Evolutionary conservation across 2,329 filamentous ascomycete genomes (phyloP).

Genomic region (Leptographium flavum): DNA sequence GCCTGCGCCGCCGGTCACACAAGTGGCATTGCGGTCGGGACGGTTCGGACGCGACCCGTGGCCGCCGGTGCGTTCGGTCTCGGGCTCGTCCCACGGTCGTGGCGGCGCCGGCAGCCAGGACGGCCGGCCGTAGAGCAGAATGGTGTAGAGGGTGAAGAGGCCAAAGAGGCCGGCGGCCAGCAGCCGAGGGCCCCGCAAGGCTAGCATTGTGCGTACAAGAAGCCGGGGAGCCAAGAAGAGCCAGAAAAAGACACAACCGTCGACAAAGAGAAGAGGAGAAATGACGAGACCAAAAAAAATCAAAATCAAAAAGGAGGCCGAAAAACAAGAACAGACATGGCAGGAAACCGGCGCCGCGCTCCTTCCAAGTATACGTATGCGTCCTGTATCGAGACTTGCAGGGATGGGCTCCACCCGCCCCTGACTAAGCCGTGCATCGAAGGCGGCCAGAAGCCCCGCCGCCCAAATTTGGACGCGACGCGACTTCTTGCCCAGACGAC

Average conservation of each 20-base stretch:
- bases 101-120: conserved; percentile 1
- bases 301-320: background rate
- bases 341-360: too few relatives aligned
- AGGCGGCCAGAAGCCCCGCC: too few relatives aligned
- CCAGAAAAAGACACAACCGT: too few relatives aligned
- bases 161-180: background rate
- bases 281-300: background rate
- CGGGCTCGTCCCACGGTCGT: background rate
- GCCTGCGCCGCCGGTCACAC: background rate
- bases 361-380: too few relatives aligned
- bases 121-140: conserved; percentile 3
- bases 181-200: conserved; percentile 1
- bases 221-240: background rate
- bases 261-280: background rate
- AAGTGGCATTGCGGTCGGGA: background rate
- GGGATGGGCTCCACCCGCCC: too few relatives aligned
- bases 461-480: background rate
- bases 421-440: background rate
- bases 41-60: too few relatives aligned
- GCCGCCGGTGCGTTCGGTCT: too few relatives aligned
- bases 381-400: too few relatives aligned
- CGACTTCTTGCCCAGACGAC: too few relatives aligned
- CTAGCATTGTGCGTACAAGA: background rate
- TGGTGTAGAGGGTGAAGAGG: conserved; percentile 3
- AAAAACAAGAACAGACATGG: too few relatives aligned